A percentile compares a stretch with the other conserved stretches of the same genome.
These are phyloP conservation scores for Podaxis pistillaris DNA, from an alignment of 768 basidiomycete species.

Conservation along the genomic window DNA sequence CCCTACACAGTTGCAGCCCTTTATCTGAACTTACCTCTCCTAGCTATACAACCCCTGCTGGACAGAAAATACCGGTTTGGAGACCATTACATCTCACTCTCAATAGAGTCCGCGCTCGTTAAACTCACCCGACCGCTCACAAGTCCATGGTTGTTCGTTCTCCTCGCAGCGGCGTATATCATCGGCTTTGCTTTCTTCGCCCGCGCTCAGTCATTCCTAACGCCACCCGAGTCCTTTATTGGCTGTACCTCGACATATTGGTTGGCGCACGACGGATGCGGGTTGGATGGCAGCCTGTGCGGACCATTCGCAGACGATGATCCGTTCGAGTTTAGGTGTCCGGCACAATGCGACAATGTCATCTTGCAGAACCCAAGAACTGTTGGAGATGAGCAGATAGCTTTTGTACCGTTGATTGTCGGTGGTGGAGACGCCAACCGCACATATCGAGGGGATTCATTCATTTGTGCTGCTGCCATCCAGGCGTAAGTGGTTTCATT, in stretches of 20 bases:
- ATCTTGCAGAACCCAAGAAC: slow-evolving; percentile 73
- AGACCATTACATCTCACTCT: slow-evolving; percentile 33
- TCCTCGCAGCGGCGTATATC: slow-evolving; percentile 63
- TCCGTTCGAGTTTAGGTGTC: slow-evolving; percentile 77
- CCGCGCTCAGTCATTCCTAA: slow-evolving; percentile 70
- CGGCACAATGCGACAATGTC: slow-evolving; percentile 63
- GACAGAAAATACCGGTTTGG: slow-evolving; percentile 44
- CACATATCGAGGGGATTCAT: slow-evolving; percentile 83
- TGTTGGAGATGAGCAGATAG: slow-evolving; percentile 63
- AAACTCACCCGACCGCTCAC: slow-evolving; percentile 52
- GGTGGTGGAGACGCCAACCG: slow-evolving; percentile 75
- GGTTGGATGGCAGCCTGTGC: slow-evolving; percentile 66
- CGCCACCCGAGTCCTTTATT: slow-evolving; percentile 60
- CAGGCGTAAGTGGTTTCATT: slow-evolving; percentile 58
- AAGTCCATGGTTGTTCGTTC: slow-evolving; percentile 49
- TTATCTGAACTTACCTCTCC: slow-evolving; percentile 9
- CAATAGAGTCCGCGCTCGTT: slow-evolving; percentile 56
- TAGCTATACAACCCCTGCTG: slow-evolving; percentile 57
- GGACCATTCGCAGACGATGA: slow-evolving; percentile 54
- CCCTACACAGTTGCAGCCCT: background rate
- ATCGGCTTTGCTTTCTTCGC: slow-evolving; percentile 71
- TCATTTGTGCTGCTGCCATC: slow-evolving; percentile 80
- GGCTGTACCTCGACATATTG: slow-evolving; percentile 73
- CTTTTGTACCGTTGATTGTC: slow-evolving; percentile 73
- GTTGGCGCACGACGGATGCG: slow-evolving; percentile 67